Evolutionary conservation across 2,329 filamentous ascomycete species (phyloP), one percentile per base, ranked within the genome.

Genomic region (Fonsecaea monophora): DNA sequence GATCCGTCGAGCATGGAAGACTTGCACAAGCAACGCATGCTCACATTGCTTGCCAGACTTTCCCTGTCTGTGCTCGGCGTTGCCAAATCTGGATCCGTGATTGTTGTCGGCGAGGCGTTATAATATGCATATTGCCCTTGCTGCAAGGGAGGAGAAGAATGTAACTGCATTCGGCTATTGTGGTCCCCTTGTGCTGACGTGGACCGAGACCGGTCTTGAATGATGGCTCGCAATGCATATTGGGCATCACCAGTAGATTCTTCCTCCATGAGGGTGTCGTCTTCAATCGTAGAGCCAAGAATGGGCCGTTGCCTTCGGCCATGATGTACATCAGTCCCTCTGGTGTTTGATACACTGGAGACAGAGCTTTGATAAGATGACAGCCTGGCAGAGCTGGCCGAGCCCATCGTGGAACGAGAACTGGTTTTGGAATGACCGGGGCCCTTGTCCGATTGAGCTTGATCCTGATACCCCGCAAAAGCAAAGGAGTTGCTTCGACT

Each of bases 11-110:
- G 60, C 81, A 77, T 48, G 12, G 69, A 61, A 15, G 82, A 81
- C 59, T 84, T 83, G 73, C 87, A 89, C 32, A 87, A 76, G 74
- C 87, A 89, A 42, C 86, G 82, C 9, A 86, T 87, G 62, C 72
- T 77, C 40, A 83, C 83, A 67, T 77, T 82, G 67, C 82, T 82
- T 9, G 82, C 82, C 21, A 82, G 80, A 70, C 80, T 84, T 68
- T 82, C 84, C 45, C 82, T 82, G 62, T 85, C 83, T 15, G 83
- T 85, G 66, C 79, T 83, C 1, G 85, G 85, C 0, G 85, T 86
- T 2, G 80, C 79, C 59, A 85, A 71, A 62, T 82, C 82, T 9
- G 81, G 79, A 67, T 84, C 82, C 8, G 82, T 82, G 65, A 83
- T 78, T 34, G 82, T 85, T 1, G 81, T 83, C 18, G 84, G 84